phyloP scores from a whole-genome alignment of 2,329 filamentous ascomycete genomes.

The Trichoderma cornu-damae region DNA sequence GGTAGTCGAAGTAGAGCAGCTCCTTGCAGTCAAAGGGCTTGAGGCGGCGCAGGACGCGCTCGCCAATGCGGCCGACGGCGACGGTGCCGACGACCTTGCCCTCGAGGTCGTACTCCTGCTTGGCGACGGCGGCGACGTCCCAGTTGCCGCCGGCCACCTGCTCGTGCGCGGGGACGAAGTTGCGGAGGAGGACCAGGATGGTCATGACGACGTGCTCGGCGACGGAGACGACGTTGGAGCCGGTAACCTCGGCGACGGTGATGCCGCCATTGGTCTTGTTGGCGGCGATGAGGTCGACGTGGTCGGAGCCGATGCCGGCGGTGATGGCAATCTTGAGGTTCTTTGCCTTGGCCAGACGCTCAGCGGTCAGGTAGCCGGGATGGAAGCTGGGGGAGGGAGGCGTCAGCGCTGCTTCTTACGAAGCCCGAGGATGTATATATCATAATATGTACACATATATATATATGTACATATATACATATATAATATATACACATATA shows the following conservation, averaged over 20 bases:
- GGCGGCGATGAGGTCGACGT: slow-evolving; percentile 93
- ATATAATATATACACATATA: no score
- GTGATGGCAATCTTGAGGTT: slow-evolving; percentile 97
- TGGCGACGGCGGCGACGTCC: slow-evolving; percentile 92
- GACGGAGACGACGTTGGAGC: slow-evolving; percentile 96
- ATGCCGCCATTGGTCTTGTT: slow-evolving; percentile 98
- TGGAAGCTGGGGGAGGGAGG: slow-evolving; percentile 64
- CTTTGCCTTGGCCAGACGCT: slow-evolving; percentile 96
- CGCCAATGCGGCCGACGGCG: slow-evolving; percentile 93
- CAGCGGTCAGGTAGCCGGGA: slow-evolving; percentile 92
- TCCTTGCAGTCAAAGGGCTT: slow-evolving; percentile 99
- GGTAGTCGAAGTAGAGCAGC: slow-evolving; percentile 99
- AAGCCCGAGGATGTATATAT: no score
- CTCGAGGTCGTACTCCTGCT: slow-evolving; percentile 98
- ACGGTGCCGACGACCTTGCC: slow-evolving; percentile 97
- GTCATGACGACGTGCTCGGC: slow-evolving; percentile 99
- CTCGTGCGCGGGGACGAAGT: slow-evolving; percentile 97
- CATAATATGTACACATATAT: no score
- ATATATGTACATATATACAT: no score
- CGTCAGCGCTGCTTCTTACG: no score
- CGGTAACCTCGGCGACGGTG: slow-evolving; percentile 96
- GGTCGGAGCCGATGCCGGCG: slow-evolving; percentile 96
- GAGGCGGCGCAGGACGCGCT: slow-evolving; percentile 92
- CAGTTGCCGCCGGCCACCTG: slow-evolving; percentile 84
- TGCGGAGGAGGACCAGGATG: slow-evolving; percentile 90